Conservation (phyloP, 495 filamentous ascomycete species). For the Hyaloscypha finlandica region DNA sequence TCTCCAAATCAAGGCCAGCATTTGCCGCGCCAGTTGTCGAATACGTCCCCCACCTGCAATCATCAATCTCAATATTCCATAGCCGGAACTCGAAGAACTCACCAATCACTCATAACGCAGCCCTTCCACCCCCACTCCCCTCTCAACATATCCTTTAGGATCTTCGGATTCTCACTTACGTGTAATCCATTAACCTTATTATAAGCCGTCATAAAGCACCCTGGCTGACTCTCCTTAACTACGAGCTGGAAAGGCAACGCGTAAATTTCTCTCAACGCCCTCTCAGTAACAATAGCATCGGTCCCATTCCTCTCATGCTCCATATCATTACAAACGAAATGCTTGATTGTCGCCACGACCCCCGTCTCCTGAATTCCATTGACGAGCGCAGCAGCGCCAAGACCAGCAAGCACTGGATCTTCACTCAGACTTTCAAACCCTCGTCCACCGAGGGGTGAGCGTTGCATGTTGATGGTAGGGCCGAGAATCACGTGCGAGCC, state of each 20-base stretch:
- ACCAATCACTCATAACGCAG: conserved; percentile 73
- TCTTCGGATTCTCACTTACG: conserved; percentile 63
- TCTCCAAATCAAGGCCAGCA: conserved; percentile 74
- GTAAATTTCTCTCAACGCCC: conserved; percentile 78
- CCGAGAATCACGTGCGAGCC: conserved; percentile 71
- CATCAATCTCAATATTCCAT: conserved; percentile 32
- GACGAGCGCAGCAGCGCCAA: conserved; percentile 64
- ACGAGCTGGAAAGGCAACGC: conserved; percentile 73
- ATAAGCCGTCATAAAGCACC: conserved; percentile 75
- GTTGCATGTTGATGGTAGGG: conserved; percentile 77
- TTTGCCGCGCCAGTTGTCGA: conserved; percentile 65
- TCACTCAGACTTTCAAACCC: conserved; percentile 78
- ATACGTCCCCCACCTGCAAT: conserved; percentile 57
- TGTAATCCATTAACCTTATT: conserved; percentile 74
- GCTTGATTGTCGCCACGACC: conserved; percentile 73
- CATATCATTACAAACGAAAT: conserved; percentile 82
- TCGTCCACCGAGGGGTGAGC: conserved; percentile 73
- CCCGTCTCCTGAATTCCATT: conserved; percentile 72
- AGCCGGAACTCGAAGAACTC: conserved; percentile 15
- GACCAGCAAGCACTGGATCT: conserved; percentile 72
- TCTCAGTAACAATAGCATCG: conserved; percentile 64
- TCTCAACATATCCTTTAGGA: conserved; percentile 65
- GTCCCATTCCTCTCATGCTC: conserved; percentile 73
- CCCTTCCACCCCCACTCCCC: conserved; percentile 74
- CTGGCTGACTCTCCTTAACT: conserved; percentile 62